These are phyloP conservation scores for Metarhizium robertsii DNA, from an alignment of 2,329 filamentous ascomycete species.

Conservation along the genomic window DNA sequence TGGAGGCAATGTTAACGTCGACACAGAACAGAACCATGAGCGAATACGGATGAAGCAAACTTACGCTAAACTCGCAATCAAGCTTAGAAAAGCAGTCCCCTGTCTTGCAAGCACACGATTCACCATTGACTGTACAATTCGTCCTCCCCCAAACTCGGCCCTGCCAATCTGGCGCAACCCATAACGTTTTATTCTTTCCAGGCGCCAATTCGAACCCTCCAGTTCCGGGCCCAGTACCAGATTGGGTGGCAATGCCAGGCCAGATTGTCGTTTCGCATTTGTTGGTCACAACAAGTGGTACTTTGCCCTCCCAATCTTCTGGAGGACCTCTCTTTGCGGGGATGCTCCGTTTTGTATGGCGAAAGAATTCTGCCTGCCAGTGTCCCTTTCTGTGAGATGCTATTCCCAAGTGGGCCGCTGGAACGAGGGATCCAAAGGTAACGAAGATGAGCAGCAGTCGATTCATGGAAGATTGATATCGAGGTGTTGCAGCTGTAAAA, in stretches of 20 bases:
- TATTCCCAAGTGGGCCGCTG: slow-evolving; percentile 8
- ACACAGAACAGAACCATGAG: not conserved
- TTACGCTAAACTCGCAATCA: slow-evolving; percentile 59
- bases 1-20: slow-evolving; percentile 18
- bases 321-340: slow-evolving; percentile 21
- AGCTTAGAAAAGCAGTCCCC: slow-evolving; percentile 68
- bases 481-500: not conserved
- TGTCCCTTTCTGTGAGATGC: slow-evolving; percentile 9
- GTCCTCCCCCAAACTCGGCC: slow-evolving; percentile 77
- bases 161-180: slow-evolving; percentile 66
- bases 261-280: slow-evolving; percentile 62
- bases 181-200: slow-evolving; percentile 49
- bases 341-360: slow-evolving; percentile 14
- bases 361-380: slow-evolving; percentile 19
- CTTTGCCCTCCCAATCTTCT: slow-evolving; percentile 25
- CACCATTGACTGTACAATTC: slow-evolving; percentile 67
- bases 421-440: slow-evolving; percentile 12
- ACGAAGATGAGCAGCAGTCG: slow-evolving; percentile 13
- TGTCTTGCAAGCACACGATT: slow-evolving; percentile 60
- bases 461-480: slow-evolving; percentile 10
- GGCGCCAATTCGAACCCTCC: slow-evolving; percentile 59
- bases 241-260: slow-evolving; percentile 66
- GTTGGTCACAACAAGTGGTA: slow-evolving; percentile 63
- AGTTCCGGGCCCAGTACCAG: slow-evolving; percentile 55
- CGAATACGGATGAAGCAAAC: slow-evolving; percentile 15